A percentile compares a stretch with the other conserved stretches of the same genome.
Evolutionary conservation across 2,329 filamentous ascomycete species (phyloP).

Genomic region (Mollisiaceae sp.): DNA sequence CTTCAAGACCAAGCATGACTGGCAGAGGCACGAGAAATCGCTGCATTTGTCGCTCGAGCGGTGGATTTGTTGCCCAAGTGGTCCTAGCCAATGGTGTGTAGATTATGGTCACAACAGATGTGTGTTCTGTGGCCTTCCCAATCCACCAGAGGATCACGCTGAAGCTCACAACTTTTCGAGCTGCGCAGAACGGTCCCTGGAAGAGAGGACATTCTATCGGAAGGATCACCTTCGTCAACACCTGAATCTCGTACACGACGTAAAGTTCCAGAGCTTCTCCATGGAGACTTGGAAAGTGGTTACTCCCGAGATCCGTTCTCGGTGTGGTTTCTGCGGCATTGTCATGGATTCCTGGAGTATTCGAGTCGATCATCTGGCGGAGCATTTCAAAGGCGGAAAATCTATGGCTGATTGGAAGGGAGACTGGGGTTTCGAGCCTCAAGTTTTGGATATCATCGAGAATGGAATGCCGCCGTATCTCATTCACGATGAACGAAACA

Average conservation of each 20-base stretch:
- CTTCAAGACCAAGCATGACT: slow-evolving; percentile 71
- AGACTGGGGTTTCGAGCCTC: slow-evolving; percentile 69
- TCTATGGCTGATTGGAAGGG: slow-evolving; percentile 74
- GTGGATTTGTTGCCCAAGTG: slow-evolving; percentile 68
- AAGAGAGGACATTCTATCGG: slow-evolving; percentile 69
- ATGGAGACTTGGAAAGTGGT: slow-evolving; percentile 68
- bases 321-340: slow-evolving; percentile 69
- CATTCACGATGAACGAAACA: slow-evolving; percentile 66
- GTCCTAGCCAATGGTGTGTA: slow-evolving; percentile 59
- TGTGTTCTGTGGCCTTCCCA: slow-evolving; percentile 62
- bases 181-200: slow-evolving; percentile 68
- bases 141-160: slow-evolving; percentile 60
- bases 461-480: slow-evolving; percentile 71
- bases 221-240: slow-evolving; percentile 73
- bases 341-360: slow-evolving; percentile 66
- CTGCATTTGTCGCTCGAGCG: slow-evolving; percentile 67
- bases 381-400: slow-evolving; percentile 69
- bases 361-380: slow-evolving; percentile 67
- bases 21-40: slow-evolving; percentile 74
- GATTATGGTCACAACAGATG: slow-evolving; percentile 63
- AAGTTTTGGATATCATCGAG: slow-evolving; percentile 66
- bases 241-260: slow-evolving; percentile 63
- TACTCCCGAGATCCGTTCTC: slow-evolving; percentile 64
- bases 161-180: slow-evolving; percentile 64
- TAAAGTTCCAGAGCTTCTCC: slow-evolving; percentile 65